Base-by-base conservation (phyloP, 2,329 filamentous ascomycete species). In the Tetracladium maxilliforme region DNA sequence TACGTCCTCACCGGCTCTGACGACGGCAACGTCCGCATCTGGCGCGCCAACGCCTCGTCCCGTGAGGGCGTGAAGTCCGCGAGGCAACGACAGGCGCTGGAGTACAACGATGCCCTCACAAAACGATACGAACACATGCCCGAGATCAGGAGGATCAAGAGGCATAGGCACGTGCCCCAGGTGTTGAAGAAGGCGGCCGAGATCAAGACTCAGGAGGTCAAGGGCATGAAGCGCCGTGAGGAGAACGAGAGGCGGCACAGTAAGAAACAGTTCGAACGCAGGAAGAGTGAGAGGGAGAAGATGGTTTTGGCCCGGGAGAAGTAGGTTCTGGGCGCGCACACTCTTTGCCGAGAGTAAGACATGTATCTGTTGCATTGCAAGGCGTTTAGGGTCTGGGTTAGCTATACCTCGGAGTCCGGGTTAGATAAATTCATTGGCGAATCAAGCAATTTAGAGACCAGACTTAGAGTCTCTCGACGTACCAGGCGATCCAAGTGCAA, bases 191-290 rank as follows among this genome's bases (percentile, higher is more conserved):
- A 94, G 69, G 87, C 87, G 4, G 73, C 67, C 24, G 80, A 93
- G 60, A 95, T 95, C 55, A 98, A 98, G 70, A 58, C 58, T 30
- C 83, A 92, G 45, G 90, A 95, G 51, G 51, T 94, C 41, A 73
- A 72, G 51, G 70, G 81, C 17, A 79, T 94, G 49, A 93, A 92
- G 70, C 65, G 82, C 40, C 74, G 74, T 39, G 81, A 93, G 43
- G 90, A 98, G 61, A 98, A 98, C 47, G 81, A 92, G 53, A 68
- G 90, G 37, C 83, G 81, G 50, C 87, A 98, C 51, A 78, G 72
- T 30, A 83, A 78, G 60, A 87, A 90, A 60, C 76, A 82, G 40
- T 70, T 77, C 39, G 61, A 75, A 48, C 68, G 70, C 49, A 61
- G 81, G 40, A 67, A 68, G 49, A 72, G 70, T 35, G 84, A 92